Conservation (phyloP, 768 basidiomycete species). For the Gyrodon lividus region DNA sequence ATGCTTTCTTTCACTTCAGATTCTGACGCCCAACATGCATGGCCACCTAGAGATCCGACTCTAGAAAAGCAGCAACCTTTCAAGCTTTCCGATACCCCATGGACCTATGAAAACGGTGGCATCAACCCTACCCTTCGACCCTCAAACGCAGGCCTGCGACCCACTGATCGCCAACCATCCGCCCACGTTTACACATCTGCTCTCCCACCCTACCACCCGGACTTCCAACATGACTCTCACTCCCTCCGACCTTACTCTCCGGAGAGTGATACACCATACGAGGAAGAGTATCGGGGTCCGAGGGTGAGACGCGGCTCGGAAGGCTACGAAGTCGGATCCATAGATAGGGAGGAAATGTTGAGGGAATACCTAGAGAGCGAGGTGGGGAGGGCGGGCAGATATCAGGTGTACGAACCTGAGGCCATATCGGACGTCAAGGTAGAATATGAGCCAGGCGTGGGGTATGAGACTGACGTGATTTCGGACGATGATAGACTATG, state of each 20-base stretch:
- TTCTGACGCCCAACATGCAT: slow-evolving; percentile 39
- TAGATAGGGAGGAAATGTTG: slow-evolving; percentile 65
- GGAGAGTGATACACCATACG: slow-evolving; percentile 25
- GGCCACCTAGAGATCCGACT: slow-evolving; percentile 76
- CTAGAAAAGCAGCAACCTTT: slow-evolving; percentile 38
- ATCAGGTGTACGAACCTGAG: slow-evolving; percentile 67
- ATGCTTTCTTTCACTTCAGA: slow-evolving; percentile 29
- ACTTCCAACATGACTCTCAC: slow-evolving; percentile 45
- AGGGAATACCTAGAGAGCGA: slow-evolving; percentile 52
- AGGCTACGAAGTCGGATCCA: slow-evolving; percentile 70
- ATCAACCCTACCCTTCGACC: slow-evolving; percentile 77
- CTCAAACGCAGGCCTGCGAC: slow-evolving; percentile 46
- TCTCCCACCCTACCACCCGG: slow-evolving; percentile 77
- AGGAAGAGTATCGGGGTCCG: slow-evolving; percentile 35
- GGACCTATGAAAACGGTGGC: slow-evolving; percentile 79
- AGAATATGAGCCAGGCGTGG: slow-evolving; percentile 27
- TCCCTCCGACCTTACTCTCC: slow-evolving; percentile 18
- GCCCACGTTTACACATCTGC: slow-evolving; percentile 40
- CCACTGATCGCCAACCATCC: slow-evolving; percentile 21
- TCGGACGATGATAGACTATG: slow-evolving; percentile 25
- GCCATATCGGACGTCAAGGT: slow-evolving; percentile 47
- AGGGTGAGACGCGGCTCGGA: slow-evolving; percentile 72
- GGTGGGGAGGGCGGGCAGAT: slow-evolving; percentile 57
- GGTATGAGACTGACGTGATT: neutral
- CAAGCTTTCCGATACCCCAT: slow-evolving; percentile 63